Base-by-base conservation (phyloP, 371 early-diverging fungal species). In the Mucor circinelloides region DNA sequence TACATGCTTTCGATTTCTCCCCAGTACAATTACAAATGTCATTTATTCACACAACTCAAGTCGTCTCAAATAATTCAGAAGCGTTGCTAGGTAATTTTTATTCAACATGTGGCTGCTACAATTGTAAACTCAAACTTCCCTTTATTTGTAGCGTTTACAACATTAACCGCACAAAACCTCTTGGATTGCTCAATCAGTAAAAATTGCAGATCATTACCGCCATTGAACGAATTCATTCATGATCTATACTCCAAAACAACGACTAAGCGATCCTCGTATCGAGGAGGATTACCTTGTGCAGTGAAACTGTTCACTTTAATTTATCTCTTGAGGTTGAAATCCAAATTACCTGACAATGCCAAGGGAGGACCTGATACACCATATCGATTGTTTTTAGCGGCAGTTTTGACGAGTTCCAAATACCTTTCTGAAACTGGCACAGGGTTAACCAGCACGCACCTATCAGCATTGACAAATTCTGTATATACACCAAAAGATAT, bases 351-450 rank as follows among this genome's bases (percentile, higher is more conserved):
- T 2, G 64, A 66, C 28, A 72, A 78, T 56, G 89, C 90, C 36
- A 77, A 81, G 23, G 89, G 89, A 2, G 86, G 83, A 31, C 71
- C 74, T 21, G 90, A 89, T 64, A 89, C 90, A 17, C 89, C 89
- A 19, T 88, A 88, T 71, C 79, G 85, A 64, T 80, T 90, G 36
- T 89, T 90, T 60, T 55, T 90, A 60, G 88, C 88, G 0, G 83
- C 90, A 3, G 66, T 89, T 50, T 72, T 90, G 42, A 81, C 87
- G 12, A 86, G 87, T 3, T 87, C 87, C 63, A 90, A 76, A 59
- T 73, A 70, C 30, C 55, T 72, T 2, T 67, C 68, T 13, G 76
- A 76, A 54, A 56, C 57, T 30, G 70, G 73, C 15, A 64, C 64
- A 9, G 74, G 74, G 0, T 56, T 76, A 21, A 76, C 71, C 0